These are phyloP conservation scores for Lactifluus volemus DNA, from an alignment of 768 basidiomycete genomes.

Conservation along the genomic window DNA sequence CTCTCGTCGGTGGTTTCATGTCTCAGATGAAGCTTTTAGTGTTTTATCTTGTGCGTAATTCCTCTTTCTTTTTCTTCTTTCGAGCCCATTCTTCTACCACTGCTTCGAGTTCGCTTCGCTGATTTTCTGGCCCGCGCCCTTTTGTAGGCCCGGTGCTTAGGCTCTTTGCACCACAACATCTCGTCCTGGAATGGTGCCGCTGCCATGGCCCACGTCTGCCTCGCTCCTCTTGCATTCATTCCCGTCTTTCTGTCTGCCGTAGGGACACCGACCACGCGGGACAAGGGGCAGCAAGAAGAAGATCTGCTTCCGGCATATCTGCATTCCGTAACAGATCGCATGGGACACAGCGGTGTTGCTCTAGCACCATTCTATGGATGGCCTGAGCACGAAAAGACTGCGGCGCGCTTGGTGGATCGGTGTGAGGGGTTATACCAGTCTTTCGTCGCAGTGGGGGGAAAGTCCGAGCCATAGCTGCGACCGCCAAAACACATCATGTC, in stretches of 20 bases:
- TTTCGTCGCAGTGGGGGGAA: conserved; percentile 29
- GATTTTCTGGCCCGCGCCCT: not conserved
- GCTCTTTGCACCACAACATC: conserved; percentile 62
- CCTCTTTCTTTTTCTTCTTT: not conserved
- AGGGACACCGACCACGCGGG: conserved; percentile 3
- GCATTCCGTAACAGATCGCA: conserved; percentile 46
- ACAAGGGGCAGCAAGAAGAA: conserved; percentile 18
- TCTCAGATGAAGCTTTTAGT: conserved; percentile 40
- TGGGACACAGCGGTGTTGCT: conserved; percentile 48
- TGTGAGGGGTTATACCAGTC: conserved; percentile 46
- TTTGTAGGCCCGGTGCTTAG: conserved; percentile 55
- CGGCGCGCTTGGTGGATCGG: conserved; percentile 39
- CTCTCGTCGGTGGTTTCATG: conserved; percentile 37
- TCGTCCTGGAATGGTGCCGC: conserved; percentile 54
- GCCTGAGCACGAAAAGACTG: conserved; percentile 40
- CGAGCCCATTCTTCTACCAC: not conserved
- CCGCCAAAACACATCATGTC: not conserved
- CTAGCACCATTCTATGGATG: conserved; percentile 42
- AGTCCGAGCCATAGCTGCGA: not conserved
- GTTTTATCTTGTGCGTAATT: conserved; percentile 55
- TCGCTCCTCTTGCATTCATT: conserved; percentile 48
- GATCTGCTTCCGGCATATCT: conserved; percentile 37
- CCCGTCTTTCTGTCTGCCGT: conserved; percentile 26
- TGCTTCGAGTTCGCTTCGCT: not conserved
- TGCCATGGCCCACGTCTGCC: conserved; percentile 54